Base-by-base conservation (phyloP, 2,329 filamentous ascomycete species). In the Fusarium fujikuroi region DNA sequence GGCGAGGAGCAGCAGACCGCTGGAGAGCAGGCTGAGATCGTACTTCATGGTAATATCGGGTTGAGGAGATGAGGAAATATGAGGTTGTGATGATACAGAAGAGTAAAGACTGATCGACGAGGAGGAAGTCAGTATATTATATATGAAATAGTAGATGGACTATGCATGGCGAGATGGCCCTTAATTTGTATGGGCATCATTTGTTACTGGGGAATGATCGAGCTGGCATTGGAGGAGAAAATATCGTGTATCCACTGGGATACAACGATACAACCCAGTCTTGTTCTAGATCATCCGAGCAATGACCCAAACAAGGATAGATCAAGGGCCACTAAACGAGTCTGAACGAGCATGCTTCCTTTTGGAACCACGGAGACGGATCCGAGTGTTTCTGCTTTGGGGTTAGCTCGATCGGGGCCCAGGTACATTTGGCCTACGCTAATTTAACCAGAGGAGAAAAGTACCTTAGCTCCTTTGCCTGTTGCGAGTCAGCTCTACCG, bases 281-380 rank as follows among this genome's bases (percentile, higher is more conserved):
- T 66, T 25, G 39, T 57, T 61, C 64, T 60, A 67, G 64, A 61
- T 67, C 53, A 46, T 52, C 44, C 62, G 21, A 52, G 39, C 21
- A 34, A 66, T 66, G 30, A 15, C 44, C 34, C 23, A 42, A 67
- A 32, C 64, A 60, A 36, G 63, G 63, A 32, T 66, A 25, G 36
- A 32, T 37, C 15, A 25, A 54, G 30, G 28, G 30, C 21, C 19
- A 21, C 21, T 50, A n/a, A 50, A 50, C 47, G 47, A 50, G 47
- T 5, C 30, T 50, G 16, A 50, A 50, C 47, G 47, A 50, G 47
- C 16, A 5, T 67, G 10, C 44, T 67, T 67, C 63, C 64, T n/a
- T 67, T 67, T 52, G 40, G 63, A 40, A 53, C 53, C 53, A 67
- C 64, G 64, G 64, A 67, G 64, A 30, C 63, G 64, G 62, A 67